A percentile compares a stretch with the other conserved stretches of the same genome.
Conservation (phyloP, 202 grass and related monocot species). For the Saccharum hybrid region DNA sequence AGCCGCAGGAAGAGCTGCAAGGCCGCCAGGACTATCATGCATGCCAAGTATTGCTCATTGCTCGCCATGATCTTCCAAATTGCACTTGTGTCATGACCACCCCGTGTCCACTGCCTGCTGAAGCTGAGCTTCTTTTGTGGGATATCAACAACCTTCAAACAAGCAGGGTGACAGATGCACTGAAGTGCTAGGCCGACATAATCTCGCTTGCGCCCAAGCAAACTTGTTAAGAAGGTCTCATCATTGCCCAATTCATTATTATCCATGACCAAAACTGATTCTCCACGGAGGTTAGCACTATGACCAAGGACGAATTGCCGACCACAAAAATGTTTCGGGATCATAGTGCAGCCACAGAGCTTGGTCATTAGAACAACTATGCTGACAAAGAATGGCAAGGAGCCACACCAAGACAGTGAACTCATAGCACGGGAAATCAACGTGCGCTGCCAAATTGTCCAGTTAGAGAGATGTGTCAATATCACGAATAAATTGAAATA, state of each 20-base stretch:
- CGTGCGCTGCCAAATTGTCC: constrained; percentile 38
- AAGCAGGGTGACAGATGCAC: constrained; percentile 42
- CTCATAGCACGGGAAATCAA: constrained; percentile 16
- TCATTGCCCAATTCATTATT: constrained; percentile 32
- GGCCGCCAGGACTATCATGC: constrained; percentile 29
- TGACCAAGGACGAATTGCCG: constrained; percentile 17
- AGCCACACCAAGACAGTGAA: constrained; percentile 26
- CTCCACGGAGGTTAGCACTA: constrained; percentile 19
- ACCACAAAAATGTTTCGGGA: background rate
- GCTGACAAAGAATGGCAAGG: constrained; percentile 51
- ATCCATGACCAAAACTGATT: background rate
- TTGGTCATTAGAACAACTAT: constrained; percentile 45
- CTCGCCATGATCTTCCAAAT: constrained; percentile 42
- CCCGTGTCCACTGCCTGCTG: background rate
- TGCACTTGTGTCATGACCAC: background rate
- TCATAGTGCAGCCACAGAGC: constrained; percentile 22
- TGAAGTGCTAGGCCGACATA: constrained; percentile 33
- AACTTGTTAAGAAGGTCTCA: background rate
- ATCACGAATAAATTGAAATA: background rate
- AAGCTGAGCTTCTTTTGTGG: constrained; percentile 29
- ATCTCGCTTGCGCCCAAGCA: constrained; percentile 27
- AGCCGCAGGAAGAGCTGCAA: constrained; percentile 47
- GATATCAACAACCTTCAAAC: constrained; percentile 37
- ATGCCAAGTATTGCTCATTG: constrained; percentile 50
- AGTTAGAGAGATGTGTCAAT: constrained; percentile 26